Conservation (phyloP, 2,329 filamentous ascomycete genomes). For the Cadophora sp. region DNA sequence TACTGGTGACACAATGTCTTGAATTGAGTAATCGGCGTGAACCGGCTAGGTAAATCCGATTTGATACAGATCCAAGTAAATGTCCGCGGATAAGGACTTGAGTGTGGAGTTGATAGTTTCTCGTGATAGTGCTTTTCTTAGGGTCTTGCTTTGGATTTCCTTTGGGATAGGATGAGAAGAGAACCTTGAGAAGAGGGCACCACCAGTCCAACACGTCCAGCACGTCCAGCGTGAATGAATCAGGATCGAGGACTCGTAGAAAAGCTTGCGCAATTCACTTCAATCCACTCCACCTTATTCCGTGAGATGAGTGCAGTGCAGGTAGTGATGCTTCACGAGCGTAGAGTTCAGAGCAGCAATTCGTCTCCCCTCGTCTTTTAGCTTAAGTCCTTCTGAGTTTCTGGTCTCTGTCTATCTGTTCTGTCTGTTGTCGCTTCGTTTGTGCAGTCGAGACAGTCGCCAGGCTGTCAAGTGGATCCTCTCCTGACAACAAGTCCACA, state of each 20-base stretch:
- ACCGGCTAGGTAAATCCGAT: neutral
- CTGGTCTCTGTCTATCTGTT: too few relatives aligned
- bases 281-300: neutral
- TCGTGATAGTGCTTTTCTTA: neutral
- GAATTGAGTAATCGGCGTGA: neutral
- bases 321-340: neutral
- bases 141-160: neutral
- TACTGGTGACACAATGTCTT: neutral
- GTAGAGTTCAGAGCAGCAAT: neutral
- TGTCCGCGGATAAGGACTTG: neutral
- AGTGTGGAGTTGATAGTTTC: neutral
- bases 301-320: too few relatives aligned
- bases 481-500: neutral
- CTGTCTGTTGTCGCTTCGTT: neutral
- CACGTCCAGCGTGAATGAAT: neutral
- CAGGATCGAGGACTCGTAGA: neutral
- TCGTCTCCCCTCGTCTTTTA: neutral
- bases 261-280: neutral
- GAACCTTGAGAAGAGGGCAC: neutral
- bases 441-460: neutral
- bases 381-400: neutral
- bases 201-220: neutral
- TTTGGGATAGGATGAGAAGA: neutral
- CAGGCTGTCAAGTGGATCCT: neutral
- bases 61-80: neutral